phyloP scores from a whole-genome alignment of 768 basidiomycete genomes.

The Podaxis pistillaris region DNA sequence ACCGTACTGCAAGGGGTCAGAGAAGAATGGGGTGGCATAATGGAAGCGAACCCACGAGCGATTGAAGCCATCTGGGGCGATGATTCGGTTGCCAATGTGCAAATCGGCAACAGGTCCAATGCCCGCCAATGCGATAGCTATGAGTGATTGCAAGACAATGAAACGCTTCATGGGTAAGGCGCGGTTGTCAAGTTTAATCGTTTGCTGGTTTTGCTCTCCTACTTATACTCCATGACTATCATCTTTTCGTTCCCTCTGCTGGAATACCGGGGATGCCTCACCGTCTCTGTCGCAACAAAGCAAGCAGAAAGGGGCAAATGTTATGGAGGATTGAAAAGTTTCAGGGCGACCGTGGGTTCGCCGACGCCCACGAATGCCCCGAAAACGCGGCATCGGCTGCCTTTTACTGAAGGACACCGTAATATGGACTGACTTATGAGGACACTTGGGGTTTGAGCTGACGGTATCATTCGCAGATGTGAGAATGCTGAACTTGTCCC shows the following conservation, averaged over 20 bases:
- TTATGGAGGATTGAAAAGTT: not conserved
- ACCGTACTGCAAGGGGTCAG: slow-evolving; percentile 24
- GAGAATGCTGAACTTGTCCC: not conserved
- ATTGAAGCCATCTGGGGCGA: slow-evolving; percentile 49
- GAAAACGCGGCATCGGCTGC: not conserved
- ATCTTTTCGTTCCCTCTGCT: not conserved
- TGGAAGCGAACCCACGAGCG: slow-evolving; percentile 31
- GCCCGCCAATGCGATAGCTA: slow-evolving; percentile 17
- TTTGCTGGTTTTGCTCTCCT: not conserved
- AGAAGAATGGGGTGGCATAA: not conserved
- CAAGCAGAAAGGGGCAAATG: not conserved
- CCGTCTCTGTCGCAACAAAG: not conserved
- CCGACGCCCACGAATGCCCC: not conserved
- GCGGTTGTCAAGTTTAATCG: not conserved
- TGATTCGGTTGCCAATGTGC: slow-evolving; percentile 38
- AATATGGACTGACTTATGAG: not conserved
- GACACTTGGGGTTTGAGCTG: not conserved
- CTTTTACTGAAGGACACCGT: not conserved
- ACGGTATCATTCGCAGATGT: not conserved
- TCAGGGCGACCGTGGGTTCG: not conserved
- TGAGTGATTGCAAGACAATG: not conserved
- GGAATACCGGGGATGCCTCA: not conserved
- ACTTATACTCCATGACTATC: not conserved
- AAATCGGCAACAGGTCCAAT: slow-evolving; percentile 33
- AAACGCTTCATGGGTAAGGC: slow-evolving; percentile 1